Evolutionary conservation across 352 stramenopile species (phyloP), one percentile per base, ranked within the genome.

Genomic region (Aphanomyces cochlioides): DNA sequence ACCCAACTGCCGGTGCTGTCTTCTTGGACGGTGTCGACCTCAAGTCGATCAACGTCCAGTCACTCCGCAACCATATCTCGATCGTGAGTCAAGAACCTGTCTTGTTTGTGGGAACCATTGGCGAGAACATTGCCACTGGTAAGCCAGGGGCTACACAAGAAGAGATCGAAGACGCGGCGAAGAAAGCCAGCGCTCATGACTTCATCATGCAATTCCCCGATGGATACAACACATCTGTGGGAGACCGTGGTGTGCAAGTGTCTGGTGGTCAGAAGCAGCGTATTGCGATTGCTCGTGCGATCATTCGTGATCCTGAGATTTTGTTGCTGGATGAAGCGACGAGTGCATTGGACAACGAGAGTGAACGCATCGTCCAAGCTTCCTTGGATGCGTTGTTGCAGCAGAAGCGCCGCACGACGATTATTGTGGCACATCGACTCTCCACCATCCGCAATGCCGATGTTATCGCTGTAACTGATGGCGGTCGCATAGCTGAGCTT

Each of bases 321-420:
- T 78, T 98, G 60, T 63, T 98, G 7, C 59, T 98, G 21, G 93
- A 98, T 73, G 92, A 98, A 69, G 92, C 92, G 19, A 97, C 91
- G 7, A 91, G 76, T 56, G 91, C 89, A 4, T 71, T 96, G 41
- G 89, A 96, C 72, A 77, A 74, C 21, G 74, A 78, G 58, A 75
- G 75, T 66, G 72, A 75, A 68, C 73, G 54, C 67, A 50, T 81
- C 19, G 77, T 88, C 17, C 80, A 88, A 59, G 75, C 73, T n/a
- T 85, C 80, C 50, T 67, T 88, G 2, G 80, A 88, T 38, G 70
- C 75, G 41, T 40, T 88, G n/a, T 57, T 88, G 7, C 77, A 79
- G 0, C 77, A 76, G 37, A 85, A 82, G 13, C 74, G 79, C 56
- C 43, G 43, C 10, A 50, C 43, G 43, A 50, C 43, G 1, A 50